These are phyloP conservation scores for Ustilago hordei DNA, from an alignment of 1,284 basidiomycete genomes.

Conservation along the genomic window DNA sequence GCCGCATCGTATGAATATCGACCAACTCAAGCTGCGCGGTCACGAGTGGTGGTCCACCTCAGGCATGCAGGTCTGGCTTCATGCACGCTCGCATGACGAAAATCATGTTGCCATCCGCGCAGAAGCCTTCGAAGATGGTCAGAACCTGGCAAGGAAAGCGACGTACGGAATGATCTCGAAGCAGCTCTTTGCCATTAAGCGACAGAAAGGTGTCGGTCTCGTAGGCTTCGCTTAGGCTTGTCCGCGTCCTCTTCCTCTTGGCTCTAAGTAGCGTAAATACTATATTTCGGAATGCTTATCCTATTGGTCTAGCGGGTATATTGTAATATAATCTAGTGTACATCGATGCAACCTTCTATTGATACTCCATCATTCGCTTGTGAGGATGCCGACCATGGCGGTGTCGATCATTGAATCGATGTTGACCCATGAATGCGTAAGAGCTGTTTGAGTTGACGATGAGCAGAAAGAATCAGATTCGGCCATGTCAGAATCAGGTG, in stretches of 20 bases:
- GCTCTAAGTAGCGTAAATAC: no score
- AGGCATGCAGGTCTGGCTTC: conserved; percentile 48
- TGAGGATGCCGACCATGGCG: conserved; percentile 87
- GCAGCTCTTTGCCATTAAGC: conserved; percentile 55
- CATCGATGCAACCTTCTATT: not conserved
- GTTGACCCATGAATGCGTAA: conserved; percentile 89
- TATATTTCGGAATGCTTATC: not conserved
- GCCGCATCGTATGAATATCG: conserved; percentile 57
- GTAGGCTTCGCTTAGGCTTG: conserved; percentile 39
- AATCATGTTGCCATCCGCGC: conserved; percentile 27
- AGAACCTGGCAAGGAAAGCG: conserved; percentile 61
- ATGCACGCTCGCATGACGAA: conserved; percentile 30
- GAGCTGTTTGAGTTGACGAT: conserved; percentile 28
- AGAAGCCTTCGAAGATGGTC: conserved; percentile 54
- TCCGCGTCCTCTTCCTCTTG: not conserved
- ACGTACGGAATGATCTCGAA: conserved; percentile 66
- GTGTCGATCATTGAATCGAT: conserved; percentile 91
- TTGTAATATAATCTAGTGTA: conserved; percentile 12
- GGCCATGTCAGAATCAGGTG: not conserved
- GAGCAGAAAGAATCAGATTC: not conserved
- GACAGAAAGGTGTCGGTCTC: conserved; percentile 45
- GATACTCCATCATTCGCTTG: conserved; percentile 13
- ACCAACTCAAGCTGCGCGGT: conserved; percentile 52
- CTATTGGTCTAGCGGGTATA: conserved; percentile 19
- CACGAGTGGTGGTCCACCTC: conserved; percentile 58